A percentile compares a stretch with the other conserved stretches of the same genome.
Evolutionary conservation across 768 basidiomycete genomes (phyloP).

Genomic region (Phlegmacium glaucopus): DNA sequence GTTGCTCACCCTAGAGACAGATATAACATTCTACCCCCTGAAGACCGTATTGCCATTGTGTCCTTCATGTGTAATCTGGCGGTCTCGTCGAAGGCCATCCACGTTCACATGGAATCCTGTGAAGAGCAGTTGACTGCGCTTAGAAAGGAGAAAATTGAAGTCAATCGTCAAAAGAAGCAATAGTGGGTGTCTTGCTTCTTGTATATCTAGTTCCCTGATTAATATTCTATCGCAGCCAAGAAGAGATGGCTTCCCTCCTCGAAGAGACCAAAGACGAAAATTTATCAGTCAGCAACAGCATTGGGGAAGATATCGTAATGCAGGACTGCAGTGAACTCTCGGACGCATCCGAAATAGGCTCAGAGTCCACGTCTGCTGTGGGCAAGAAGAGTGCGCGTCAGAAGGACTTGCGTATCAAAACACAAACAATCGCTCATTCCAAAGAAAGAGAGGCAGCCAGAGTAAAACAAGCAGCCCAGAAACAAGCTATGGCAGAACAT

Average conservation of each 20-base stretch:
- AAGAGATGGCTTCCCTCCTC: conserved; percentile 67
- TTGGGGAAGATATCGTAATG: conserved; percentile 56
- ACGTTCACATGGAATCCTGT: conserved; percentile 85
- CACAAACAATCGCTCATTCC: conserved; percentile 57
- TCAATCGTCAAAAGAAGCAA: conserved; percentile 86
- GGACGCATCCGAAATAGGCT: conserved; percentile 64
- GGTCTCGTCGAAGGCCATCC: conserved; percentile 85
- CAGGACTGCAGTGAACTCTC: conserved; percentile 73
- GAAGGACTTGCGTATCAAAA: conserved; percentile 50
- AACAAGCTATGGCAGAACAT: conserved; percentile 80
- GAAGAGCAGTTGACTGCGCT: conserved; percentile 89
- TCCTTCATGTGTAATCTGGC: conserved; percentile 88
- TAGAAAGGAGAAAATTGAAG: conserved; percentile 93
- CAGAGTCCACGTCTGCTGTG: conserved; percentile 52
- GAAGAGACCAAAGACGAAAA: conserved; percentile 54
- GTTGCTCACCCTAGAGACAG: conserved; percentile 59
- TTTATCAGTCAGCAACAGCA: conserved; percentile 37
- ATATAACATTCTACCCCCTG: conserved; percentile 68
- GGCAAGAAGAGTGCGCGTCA: conserved; percentile 48
- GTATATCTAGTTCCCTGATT: background rate
- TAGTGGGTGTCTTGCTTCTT: conserved; percentile 51
- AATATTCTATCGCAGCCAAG: conserved; percentile 41
- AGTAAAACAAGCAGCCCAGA: conserved; percentile 73
- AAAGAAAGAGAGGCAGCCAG: conserved; percentile 82
- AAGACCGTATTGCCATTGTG: conserved; percentile 82